Evolutionary conservation across 257 asterid genomes (phyloP), one percentile per base, ranked within the genome.

Genomic region (Asclepias syriaca): DNA sequence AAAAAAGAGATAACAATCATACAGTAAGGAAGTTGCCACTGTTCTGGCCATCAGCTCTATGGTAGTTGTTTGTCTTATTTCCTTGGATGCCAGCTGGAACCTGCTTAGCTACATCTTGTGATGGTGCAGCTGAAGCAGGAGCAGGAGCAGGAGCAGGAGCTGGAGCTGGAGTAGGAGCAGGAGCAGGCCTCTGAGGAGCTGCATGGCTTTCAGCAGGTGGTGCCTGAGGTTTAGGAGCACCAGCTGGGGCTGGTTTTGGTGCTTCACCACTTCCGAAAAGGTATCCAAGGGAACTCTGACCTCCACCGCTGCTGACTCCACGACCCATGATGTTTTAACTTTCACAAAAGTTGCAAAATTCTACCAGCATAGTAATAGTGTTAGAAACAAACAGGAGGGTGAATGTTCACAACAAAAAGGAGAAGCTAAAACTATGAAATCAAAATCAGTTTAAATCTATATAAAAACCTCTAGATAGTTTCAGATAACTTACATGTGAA

Each of bases 281-380:
- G 81, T 91, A 91, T 18, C 93, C 95, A n/a, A 88, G 78, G 72
- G 96, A 89, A 84, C 97, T 91, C 83, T 91, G 92, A 39, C 97
- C 97, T 22, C 97, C 97, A 66, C 97, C 96, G 10, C 87, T 82
- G 84, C 96, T 91, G 76, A 85, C 93, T 79, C 95, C 96, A 75
- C 97, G 93, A 71, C 96, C 87, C 96, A 87, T 89, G 79, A 55
- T 83, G 77, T 63, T 19, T 73, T 21, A 21, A 66, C 11, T 34
- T 57, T 58, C 40, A 27, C 54, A 45, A 46, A 58, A 77, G 54
- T 43, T 61, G 60, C 53, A 64, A 67, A 75, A 59, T 70, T 69
- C 83, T 64, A 79, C 65, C 69, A 56, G 65, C 72, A 77, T 37
- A 63, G 19, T 22, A 63, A 63, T 6, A 18, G 43, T 34, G 65